Evolutionary conservation across 257 asterid species (phyloP).

Genomic region (Fraxinus pennsylvanica): DNA sequence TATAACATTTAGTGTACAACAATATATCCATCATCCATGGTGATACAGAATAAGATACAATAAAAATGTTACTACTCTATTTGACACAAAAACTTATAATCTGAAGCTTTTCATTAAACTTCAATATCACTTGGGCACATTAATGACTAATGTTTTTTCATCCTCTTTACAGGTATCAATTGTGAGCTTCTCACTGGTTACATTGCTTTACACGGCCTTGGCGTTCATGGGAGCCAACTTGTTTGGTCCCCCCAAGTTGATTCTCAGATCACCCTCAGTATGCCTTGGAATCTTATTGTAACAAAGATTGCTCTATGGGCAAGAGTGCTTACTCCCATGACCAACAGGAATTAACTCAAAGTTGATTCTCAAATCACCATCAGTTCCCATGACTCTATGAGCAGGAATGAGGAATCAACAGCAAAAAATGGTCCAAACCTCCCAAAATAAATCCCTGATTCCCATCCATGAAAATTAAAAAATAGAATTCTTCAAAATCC

Average conservation of each 20-base stretch:
- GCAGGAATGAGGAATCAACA: too few species aligned
- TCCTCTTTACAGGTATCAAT: conserved; percentile 50
- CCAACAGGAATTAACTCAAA: conserved; percentile 32
- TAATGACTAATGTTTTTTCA: neutral
- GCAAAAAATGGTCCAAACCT: too few species aligned
- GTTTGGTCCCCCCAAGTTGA: conserved; percentile 59
- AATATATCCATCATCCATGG: neutral
- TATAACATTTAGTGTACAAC: neutral
- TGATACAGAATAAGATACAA: neutral
- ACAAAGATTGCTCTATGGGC: conserved; percentile 81
- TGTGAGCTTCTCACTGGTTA: conserved; percentile 63
- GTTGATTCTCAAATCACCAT: too few species aligned
- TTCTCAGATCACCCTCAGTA: conserved; percentile 71
- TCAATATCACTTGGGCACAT: neutral
- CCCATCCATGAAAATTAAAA: too few species aligned
- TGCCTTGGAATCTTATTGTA: conserved; percentile 44
- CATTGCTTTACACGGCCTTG: conserved; percentile 48
- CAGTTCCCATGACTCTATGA: too few species aligned
- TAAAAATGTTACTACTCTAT: neutral
- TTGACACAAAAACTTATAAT: neutral
- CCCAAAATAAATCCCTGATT: too few species aligned
- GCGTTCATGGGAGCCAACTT: conserved; percentile 76
- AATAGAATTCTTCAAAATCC: too few species aligned
- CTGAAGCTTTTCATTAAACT: neutral
- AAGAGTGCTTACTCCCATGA: conserved; percentile 66